These are phyloP conservation scores for Didymella arachidicola DNA, from an alignment of 2,329 filamentous ascomycete species.

Conservation along the genomic window DNA sequence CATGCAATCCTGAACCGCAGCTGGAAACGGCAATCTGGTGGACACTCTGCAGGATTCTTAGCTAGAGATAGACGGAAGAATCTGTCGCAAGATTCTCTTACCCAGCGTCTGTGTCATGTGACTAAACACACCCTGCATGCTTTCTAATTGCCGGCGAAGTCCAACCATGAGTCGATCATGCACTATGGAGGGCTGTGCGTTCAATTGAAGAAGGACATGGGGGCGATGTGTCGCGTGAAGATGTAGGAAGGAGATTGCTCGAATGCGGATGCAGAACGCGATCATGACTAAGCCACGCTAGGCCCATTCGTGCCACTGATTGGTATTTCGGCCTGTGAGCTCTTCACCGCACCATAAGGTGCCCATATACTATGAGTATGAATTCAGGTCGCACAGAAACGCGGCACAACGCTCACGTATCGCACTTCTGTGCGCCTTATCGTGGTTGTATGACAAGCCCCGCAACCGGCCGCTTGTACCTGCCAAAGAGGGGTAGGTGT, in stretches of 20 bases:
- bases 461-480: conserved; percentile 18
- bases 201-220: neutral
- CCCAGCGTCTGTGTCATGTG: neutral
- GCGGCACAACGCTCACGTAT: neutral
- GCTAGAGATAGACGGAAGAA: neutral
- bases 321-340: neutral
- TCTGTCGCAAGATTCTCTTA: neutral
- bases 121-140: neutral
- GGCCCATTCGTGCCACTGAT: neutral
- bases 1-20: neutral
- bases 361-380: neutral
- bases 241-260: neutral
- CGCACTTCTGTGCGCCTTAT: conserved; percentile 1
- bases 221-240: neutral
- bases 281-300: neutral
- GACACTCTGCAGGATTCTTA: neutral
- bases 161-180: neutral
- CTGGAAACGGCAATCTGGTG: neutral
- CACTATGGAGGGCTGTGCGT: neutral
- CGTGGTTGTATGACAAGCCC: conserved; percentile 5
- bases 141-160: neutral
- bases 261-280: neutral
- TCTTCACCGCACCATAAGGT: too few relatives aligned
- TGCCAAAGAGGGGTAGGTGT: conserved; percentile 21
- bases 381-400: too few relatives aligned